A percentile compares a stretch with the other conserved stretches of the same genome.
Conservation (phyloP, 2,329 filamentous ascomycete species). For the Paraphoma sp. region DNA sequence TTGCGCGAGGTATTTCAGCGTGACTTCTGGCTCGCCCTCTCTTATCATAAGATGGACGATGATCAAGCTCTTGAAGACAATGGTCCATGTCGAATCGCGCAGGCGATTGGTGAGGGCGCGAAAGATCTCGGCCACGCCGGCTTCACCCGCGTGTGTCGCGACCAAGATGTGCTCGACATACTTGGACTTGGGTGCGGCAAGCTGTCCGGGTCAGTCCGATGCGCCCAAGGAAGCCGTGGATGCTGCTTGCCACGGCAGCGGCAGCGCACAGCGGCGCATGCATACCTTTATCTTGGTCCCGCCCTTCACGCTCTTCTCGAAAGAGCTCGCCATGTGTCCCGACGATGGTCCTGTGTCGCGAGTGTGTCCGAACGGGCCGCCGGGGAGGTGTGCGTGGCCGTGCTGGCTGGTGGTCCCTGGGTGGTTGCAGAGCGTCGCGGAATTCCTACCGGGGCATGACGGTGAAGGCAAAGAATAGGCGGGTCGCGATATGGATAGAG, state of each 20-base stretch:
- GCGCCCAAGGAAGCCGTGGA: conserved; percentile 14
- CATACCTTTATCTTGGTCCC: conserved; percentile 94
- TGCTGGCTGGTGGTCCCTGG: conserved; percentile 12
- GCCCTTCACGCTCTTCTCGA: conserved; percentile 99
- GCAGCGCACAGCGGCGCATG: conserved; percentile 8
- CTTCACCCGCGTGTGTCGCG: conserved; percentile 92
- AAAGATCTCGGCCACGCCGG: conserved; percentile 94
- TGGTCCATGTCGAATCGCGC: conserved; percentile 98
- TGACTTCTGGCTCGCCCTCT: conserved; percentile 89
- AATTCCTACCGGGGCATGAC: conserved; percentile 39
- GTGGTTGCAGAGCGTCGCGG: conserved; percentile 18
- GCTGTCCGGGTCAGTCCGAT: conserved; percentile 58
- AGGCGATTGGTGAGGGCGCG: conserved; percentile 86
- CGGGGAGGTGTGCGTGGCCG: conserved; percentile 20
- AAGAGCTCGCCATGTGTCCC: conserved; percentile 76
- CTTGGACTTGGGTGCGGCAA: conserved; percentile 96
- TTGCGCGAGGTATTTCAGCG: conserved; percentile 81
- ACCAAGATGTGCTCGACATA: conserved; percentile 98
- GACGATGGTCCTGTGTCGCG: conserved; percentile 13
- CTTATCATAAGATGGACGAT: conserved; percentile 97
- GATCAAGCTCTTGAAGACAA: conserved; percentile 96
- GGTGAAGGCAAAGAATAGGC: conserved; percentile 24
- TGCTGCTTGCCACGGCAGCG: background rate
- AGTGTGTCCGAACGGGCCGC: conserved; percentile 11
- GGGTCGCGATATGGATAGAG: conserved; percentile 23